phyloP scores from a whole-genome alignment of 805 yeast species.

The Candida khao-thaluensis region DNA sequence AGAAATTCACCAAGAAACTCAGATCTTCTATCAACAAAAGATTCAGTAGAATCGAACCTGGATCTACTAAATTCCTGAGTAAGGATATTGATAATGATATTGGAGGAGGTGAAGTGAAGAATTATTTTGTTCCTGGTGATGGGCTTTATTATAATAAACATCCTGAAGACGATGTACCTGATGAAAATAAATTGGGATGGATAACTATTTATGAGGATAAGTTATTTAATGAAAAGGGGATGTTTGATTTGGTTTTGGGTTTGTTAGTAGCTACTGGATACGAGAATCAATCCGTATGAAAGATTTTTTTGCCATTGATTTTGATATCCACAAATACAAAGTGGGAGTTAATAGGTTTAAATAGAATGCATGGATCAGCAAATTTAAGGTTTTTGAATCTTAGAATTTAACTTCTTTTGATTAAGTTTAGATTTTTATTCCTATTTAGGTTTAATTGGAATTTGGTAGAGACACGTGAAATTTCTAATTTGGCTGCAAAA shows the following conservation, averaged over 20 bases:
- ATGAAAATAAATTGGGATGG: slow-evolving; percentile 63
- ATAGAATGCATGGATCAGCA: neutral
- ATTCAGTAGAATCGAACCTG: slow-evolving; percentile 7
- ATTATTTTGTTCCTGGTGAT: slow-evolving; percentile 51
- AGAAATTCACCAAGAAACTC: slow-evolving; percentile 36
- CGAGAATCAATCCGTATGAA: slow-evolving; percentile 11
- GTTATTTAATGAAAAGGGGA: slow-evolving; percentile 35
- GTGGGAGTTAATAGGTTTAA: too few species aligned
- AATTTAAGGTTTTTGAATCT: too few species aligned
- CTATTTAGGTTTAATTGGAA: too few species aligned
- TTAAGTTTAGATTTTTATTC: too few species aligned
- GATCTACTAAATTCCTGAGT: slow-evolving; percentile 9
- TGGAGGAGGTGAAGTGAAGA: slow-evolving; percentile 23
- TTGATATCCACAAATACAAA: too few species aligned
- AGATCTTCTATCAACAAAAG: slow-evolving; percentile 32
- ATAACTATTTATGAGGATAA: slow-evolving; percentile 55
- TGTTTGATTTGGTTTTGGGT: slow-evolving; percentile 56
- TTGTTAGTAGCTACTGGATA: slow-evolving; percentile 51
- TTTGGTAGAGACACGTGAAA: too few species aligned
- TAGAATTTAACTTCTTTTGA: too few species aligned
- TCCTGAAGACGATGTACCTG: slow-evolving; percentile 62
- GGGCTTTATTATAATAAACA: slow-evolving; percentile 45
- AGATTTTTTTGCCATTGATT: too few species aligned
- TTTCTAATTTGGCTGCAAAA: too few species aligned
- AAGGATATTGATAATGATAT: slow-evolving; percentile 22